Evolutionary conservation across 164 flowering plant genomes (phyloP).

Genomic region (Macadamia integrifolia): DNA sequence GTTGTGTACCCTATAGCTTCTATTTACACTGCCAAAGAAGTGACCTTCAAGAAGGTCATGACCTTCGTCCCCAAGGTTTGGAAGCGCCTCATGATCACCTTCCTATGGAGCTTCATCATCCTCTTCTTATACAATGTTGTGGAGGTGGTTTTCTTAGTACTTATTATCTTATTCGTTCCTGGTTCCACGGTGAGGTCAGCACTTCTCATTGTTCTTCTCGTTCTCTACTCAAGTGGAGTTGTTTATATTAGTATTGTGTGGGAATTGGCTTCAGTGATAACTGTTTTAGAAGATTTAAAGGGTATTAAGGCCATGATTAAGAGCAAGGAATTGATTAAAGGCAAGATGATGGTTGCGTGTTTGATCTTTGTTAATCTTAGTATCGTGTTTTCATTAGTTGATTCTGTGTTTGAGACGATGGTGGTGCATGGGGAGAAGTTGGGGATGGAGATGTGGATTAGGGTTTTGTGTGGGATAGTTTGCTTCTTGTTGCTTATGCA

Average conservation of each 20-base stretch:
- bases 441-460: conserved; percentile 5
- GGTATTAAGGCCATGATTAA: conserved; percentile 56
- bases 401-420: conserved; percentile 18
- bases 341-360: conserved; percentile 29
- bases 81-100: conserved; percentile 53
- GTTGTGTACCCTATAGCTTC: conserved; percentile 48
- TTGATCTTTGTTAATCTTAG: conserved; percentile 23
- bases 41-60: conserved; percentile 37
- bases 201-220: conserved; percentile 10
- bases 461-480: conserved; percentile 18
- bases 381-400: conserved; percentile 1
- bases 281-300: conserved; percentile 48
- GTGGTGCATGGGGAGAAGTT: conserved; percentile 21
- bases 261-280: conserved; percentile 60
- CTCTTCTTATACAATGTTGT: conserved; percentile 31
- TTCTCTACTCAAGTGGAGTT: conserved; percentile 29
- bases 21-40: conserved; percentile 32
- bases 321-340: conserved; percentile 49
- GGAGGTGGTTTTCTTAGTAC: conserved; percentile 2
- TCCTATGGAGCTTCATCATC: conserved; percentile 28
- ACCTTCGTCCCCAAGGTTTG: conserved; percentile 51
- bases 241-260: conserved; percentile 46
- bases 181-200: background rate
- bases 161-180: conserved; percentile 1
- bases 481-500: conserved; percentile 19